Evolutionary conservation across 1,284 basidiomycete genomes (phyloP).

Genomic region (Leccinum discolor): DNA sequence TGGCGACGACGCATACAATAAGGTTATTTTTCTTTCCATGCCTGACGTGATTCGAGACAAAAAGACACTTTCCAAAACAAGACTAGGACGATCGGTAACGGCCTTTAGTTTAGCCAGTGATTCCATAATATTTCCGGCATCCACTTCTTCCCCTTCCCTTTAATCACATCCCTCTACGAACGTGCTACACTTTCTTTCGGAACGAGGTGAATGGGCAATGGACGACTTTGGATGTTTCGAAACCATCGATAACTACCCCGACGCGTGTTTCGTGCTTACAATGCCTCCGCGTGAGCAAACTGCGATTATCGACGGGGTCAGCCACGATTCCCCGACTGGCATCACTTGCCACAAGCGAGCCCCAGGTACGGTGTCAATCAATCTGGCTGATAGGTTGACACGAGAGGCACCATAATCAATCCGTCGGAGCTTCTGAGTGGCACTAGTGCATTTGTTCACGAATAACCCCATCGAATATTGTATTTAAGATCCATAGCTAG

Average conservation of each 20-base stretch:
- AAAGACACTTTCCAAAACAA: background rate
- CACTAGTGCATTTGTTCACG: background rate
- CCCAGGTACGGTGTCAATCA: slow-evolving; percentile 2
- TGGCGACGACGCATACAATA: background rate
- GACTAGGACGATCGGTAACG: background rate
- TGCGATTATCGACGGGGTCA: slow-evolving; percentile 7
- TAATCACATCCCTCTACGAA: background rate
- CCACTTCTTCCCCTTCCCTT: background rate
- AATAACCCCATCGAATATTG: slow-evolving; percentile 23
- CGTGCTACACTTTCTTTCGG: background rate
- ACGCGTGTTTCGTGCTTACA: slow-evolving; percentile 5
- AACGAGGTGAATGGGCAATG: background rate
- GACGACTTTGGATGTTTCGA: background rate
- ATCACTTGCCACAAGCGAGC: slow-evolving; percentile 3
- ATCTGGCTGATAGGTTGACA: background rate
- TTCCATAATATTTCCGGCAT: background rate
- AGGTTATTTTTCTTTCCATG: background rate
- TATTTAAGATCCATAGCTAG: slow-evolving; percentile 21
- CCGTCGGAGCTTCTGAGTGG: background rate
- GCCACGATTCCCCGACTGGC: slow-evolving; percentile 1
- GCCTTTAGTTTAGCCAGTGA: too few relatives aligned
- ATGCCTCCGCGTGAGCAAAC: background rate
- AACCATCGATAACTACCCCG: background rate
- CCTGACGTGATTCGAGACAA: background rate
- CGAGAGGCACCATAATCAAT: background rate